Conservation (phyloP, 2,329 filamentous ascomycete genomes). For the Aspergillus spinulosporus region DNA sequence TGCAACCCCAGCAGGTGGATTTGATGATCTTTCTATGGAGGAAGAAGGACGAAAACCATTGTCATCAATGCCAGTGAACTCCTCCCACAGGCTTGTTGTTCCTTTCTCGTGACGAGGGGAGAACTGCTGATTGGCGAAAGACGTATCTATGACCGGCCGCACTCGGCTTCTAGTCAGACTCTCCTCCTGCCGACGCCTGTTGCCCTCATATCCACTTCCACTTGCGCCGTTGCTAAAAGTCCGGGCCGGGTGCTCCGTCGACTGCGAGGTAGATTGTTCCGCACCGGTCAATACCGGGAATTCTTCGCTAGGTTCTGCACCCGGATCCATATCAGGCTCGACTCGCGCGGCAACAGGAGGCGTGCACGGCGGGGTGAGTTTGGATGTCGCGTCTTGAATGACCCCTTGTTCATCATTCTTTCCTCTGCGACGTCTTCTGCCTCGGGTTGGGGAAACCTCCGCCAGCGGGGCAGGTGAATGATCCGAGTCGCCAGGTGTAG, state of each 20-base stretch:
- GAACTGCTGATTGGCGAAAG: constrained; percentile 38
- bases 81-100: constrained; percentile 39
- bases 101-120: constrained; percentile 32
- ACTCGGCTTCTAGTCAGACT: constrained; percentile 7
- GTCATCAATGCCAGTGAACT: constrained; percentile 40
- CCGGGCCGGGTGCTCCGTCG: constrained; percentile 9
- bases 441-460: constrained; percentile 12
- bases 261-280: constrained; percentile 3
- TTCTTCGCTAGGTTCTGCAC: constrained; percentile 9
- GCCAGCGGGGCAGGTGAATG: constrained; percentile 4
- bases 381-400: constrained; percentile 29
- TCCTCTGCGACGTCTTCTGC: constrained; percentile 32
- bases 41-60: constrained; percentile 25
- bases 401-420: constrained; percentile 28
- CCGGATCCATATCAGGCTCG: constrained; percentile 5
- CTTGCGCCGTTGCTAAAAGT: constrained; percentile 8
- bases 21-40: constrained; percentile 13
- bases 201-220: not conserved
- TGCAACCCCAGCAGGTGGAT: constrained; percentile 20
- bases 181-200: constrained; percentile 2
- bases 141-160: constrained; percentile 36
- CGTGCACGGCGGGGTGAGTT: constrained; percentile 42
- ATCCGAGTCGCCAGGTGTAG: constrained; percentile 8
- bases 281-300: constrained; percentile 14
- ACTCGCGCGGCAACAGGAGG: constrained; percentile 30